Conservation (phyloP, 2,329 filamentous ascomycete genomes). For the Blastomyces silverae region DNA sequence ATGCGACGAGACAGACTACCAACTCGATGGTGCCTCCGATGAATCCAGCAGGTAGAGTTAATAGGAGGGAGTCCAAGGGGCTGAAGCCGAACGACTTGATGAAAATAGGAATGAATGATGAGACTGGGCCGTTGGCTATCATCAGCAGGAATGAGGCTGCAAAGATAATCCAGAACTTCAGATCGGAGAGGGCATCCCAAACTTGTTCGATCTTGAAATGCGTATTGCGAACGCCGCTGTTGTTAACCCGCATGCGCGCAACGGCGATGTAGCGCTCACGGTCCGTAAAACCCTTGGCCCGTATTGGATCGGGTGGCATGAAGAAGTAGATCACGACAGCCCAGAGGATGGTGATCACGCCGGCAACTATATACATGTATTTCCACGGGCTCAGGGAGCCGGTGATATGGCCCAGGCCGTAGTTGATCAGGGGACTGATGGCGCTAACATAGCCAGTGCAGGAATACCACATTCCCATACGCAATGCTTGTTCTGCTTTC, state of each 20-base stretch:
- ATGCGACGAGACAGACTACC: constrained; percentile 38
- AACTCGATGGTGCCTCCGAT: constrained; percentile 37
- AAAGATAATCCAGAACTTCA: constrained; percentile 40
- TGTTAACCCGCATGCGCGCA: constrained; percentile 26
- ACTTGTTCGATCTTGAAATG: constrained; percentile 43
- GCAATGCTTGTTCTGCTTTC: constrained; percentile 46
- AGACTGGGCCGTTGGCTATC: constrained; percentile 43
- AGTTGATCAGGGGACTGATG: constrained; percentile 58
- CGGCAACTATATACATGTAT: constrained; percentile 63
- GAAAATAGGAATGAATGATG: constrained; percentile 43
- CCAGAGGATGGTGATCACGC: constrained; percentile 52
- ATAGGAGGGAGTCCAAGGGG: constrained; percentile 40
- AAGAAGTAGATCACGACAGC: constrained; percentile 36
- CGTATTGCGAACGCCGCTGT: constrained; percentile 35
- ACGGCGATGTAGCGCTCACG: constrained; percentile 28
- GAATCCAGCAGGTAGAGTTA: constrained; percentile 39
- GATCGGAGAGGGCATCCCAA: constrained; percentile 27
- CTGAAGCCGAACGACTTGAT: constrained; percentile 43
- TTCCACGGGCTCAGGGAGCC: constrained; percentile 56
- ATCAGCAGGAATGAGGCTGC: constrained; percentile 37
- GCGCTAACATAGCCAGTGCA: constrained; percentile 53
- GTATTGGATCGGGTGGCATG: constrained; percentile 39
- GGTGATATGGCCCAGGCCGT: constrained; percentile 59
- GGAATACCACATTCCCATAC: constrained; percentile 63
- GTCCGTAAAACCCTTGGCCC: constrained; percentile 39